Base-by-base conservation (phyloP, 306 rosid species). In the Castanospermum australe region DNA sequence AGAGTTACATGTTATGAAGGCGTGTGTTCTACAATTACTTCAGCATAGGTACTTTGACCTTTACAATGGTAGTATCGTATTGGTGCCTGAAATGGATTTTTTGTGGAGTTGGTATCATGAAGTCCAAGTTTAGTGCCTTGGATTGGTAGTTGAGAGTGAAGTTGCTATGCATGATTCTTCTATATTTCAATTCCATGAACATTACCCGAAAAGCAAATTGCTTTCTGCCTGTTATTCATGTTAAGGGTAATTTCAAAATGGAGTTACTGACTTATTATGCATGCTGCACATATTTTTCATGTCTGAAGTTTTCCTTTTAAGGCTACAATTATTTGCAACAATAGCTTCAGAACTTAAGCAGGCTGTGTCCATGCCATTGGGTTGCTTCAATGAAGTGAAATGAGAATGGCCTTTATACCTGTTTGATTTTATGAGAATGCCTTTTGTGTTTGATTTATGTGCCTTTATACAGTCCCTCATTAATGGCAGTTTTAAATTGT, bases 1-100 rank as follows among this genome's bases (percentile, higher is more conserved):
- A 80, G 88, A 79, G 77, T 62, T 71, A 86, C 56, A 32, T 87
- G 88, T 88, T 86, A 91, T 10, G 90, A 90, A 76, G 99, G 99
- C 81, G 98, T 91, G 98, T 91, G 41, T 90, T 96, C 89, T 96
- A 96, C 85, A 96, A 93, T 83, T 96, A 96, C 84, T 93, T 90
- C 76, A 96, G 99, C 75, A 87, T 93, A 84, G 99, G 99, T 96
- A 90, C 64, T 78, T 59, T 73, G 60, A 17, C 10, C 60, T 72
- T 59, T 71, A 73, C 20, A 20, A 47, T 54, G 18, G n/a, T 69
- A 72, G 56, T 52, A 30, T 57, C 33, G 45, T 48, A 10, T n/a
- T 76, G 15, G 24, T 66, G 7, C 24, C 7, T 15, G 12, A 73
- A 28, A 18, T n/a, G 17, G 51, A 24, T 22, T 54, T 35, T 35